Base-by-base conservation (phyloP, 192 early-diverging fungal species). In the Dissophora globulifera region DNA sequence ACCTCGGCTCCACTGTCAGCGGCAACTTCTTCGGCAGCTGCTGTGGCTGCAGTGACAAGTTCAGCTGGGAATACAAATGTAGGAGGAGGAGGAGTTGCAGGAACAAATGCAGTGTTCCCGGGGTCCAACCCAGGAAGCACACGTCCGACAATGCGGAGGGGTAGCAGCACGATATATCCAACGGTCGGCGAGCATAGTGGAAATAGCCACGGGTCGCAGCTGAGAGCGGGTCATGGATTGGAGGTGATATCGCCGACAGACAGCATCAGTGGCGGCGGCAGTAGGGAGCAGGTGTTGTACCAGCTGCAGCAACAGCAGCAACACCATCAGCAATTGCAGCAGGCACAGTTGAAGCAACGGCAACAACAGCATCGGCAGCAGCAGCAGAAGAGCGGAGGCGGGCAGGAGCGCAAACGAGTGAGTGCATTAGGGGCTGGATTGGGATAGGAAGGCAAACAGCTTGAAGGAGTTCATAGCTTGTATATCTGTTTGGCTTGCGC, bases 131-230 rank as follows among this genome's bases (percentile, higher is more conserved):
- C 13, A 1, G 41, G 40, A 57, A 35, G 30, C 17, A 23, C 32
- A n/a, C 53, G 13, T 41, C 53, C 29, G 11, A 17, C 35, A 7
- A 22, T 57, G 11, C 15, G 55, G 27, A 42, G 26, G 29, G 55
- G 23, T 20, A 57, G 55, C 16, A 57, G 55, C 20, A 13, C 55
- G 19, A 27, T 57, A 8, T 57, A 57, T 43, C 22, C 55, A 22
- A 43, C 26, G 7, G 46, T 17, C 16, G 56, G 42, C 25, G 22
- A 50, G 11, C 20, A 29, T 27, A n/a, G 29, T 26, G 49, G 49
- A 10, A 45, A 45, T 10, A n/a, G 15, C n/a, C 15, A 9, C 17
- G 43, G 43, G n/a, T n/a, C n/a, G n/a, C n/a, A 45, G 17, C 43
- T 12, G 43, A n/a, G 49, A 29, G 49, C 26, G 12, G 20, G 26